Evolutionary conservation across 2,329 filamentous ascomycete species (phyloP), one percentile per base, ranked within the genome.

Genomic region (Helicocarpus griseus): DNA sequence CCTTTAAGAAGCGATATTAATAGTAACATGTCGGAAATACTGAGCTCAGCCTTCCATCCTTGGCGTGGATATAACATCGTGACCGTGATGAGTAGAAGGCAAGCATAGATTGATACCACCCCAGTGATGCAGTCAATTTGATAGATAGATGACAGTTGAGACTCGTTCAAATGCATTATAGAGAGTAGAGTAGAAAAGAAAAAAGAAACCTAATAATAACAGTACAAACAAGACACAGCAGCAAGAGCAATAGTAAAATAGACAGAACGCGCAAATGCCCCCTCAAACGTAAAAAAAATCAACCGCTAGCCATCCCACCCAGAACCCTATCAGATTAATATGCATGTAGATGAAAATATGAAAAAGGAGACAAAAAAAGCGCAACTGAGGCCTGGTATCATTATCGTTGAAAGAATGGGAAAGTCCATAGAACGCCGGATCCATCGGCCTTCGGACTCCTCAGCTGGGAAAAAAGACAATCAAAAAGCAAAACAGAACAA

Each of bases 391-490:
- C 26, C 19, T 43, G 36, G 48, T 49, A 43, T 50, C 48, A 43
- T 50, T 28, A 44, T 40, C 36, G 33, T 43, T 17, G n/a, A 43
- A 31, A 49, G 28, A n/a, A 39, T 4, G 14, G 31, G 35, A 6
- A 49, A 29, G 24, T 43, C 40, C 40, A 29, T 29, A 8, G 24
- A 44, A 44, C 40, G 40, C 40, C 40, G 39, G 11, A 44, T 29
- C 24, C 48, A 22, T 26, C 36, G 17, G 48, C 48, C 36, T 43
- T 31, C 24, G 24, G 29, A 40, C 47, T 19, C 46, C 46, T 48
- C 35, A 33, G 29, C 44, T 47, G 9, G 17, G 36, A 46, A 22
- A 22, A 14, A 35, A 35, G 9, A 19, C 4, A 17, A 1, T 28
- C n/a, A n/a, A 44, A 44, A 13, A 17, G 7, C 26, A 41, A 44